phyloP scores from a whole-genome alignment of 1,284 basidiomycete species.

The Ceratobasidium sp. region DNA sequence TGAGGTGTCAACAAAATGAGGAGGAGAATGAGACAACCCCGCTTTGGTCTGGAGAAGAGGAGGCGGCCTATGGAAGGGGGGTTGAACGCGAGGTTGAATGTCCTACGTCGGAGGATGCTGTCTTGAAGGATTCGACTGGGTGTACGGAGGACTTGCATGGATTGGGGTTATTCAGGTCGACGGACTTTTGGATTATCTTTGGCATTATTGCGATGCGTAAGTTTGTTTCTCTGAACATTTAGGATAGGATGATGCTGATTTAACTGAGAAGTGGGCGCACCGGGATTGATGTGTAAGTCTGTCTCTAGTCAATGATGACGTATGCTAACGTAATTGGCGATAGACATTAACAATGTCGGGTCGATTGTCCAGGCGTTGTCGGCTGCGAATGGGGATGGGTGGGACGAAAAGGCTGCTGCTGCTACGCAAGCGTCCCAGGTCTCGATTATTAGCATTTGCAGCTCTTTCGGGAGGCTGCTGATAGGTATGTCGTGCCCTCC shows the following conservation, averaged over 20 bases:
- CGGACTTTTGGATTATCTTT: slow-evolving; percentile 84
- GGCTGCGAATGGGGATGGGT: slow-evolving; percentile 67
- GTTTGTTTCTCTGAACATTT: slow-evolving; percentile 28
- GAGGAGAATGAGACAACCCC: slow-evolving; percentile 51
- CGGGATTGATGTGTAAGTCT: slow-evolving; percentile 84
- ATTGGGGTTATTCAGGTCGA: slow-evolving; percentile 57
- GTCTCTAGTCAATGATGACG: not conserved
- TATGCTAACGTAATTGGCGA: not conserved
- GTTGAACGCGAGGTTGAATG: slow-evolving; percentile 22
- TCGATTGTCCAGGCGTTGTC: slow-evolving; percentile 88
- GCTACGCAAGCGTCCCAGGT: slow-evolving; percentile 88
- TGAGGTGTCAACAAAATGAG: not conserved
- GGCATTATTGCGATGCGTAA: slow-evolving; percentile 72
- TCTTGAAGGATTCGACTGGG: not conserved
- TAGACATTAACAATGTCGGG: slow-evolving; percentile 95
- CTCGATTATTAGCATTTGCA: slow-evolving; percentile 84
- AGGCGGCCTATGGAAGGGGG: slow-evolving; percentile 18
- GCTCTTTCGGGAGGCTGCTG: slow-evolving; percentile 81
- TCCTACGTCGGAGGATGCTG: not conserved
- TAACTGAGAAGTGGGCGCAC: slow-evolving; percentile 76
- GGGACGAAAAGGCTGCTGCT: slow-evolving; percentile 72
- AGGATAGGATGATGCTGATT: not conserved
- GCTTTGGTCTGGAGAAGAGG: slow-evolving; percentile 5
- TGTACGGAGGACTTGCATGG: slow-evolving; percentile 60
- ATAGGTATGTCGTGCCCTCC: slow-evolving; percentile 64